Evolutionary conservation across 2,329 filamentous ascomycete genomes (phyloP).

Genomic region (Aspergillus sp.): DNA sequence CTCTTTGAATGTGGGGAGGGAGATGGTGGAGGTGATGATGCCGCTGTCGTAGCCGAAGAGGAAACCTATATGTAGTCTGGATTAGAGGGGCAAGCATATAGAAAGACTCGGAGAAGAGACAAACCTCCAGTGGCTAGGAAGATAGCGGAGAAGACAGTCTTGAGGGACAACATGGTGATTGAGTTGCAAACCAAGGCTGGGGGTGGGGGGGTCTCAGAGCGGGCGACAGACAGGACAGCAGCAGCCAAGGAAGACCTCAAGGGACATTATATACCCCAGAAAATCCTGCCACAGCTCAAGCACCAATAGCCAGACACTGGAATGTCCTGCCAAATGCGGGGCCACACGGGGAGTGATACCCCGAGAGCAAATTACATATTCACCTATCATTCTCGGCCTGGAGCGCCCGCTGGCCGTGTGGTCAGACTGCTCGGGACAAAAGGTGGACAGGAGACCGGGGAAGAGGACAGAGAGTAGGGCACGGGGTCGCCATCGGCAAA

Average conservation of each 20-base stretch:
- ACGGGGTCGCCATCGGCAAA: not conserved
- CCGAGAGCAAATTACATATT: not conserved
- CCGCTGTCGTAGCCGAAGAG: conserved; percentile 50
- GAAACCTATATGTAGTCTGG: not conserved
- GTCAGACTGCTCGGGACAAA: not conserved
- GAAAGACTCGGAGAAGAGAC: not conserved
- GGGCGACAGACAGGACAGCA: not conserved
- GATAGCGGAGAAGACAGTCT: conserved; percentile 11
- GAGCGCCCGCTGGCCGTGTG: not conserved
- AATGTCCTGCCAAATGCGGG: not conserved
- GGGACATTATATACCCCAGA: not conserved
- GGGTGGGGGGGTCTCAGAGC: not conserved
- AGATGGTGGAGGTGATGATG: conserved; percentile 44
- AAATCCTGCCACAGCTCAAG: not conserved
- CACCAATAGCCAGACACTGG: too few species aligned
- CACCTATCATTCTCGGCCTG: not conserved
- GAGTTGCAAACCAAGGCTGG: not conserved
- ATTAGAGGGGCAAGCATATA: not conserved
- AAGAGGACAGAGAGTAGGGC: not conserved
- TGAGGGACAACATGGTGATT: conserved; percentile 2
- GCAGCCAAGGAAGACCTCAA: not conserved
- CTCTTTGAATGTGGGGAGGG: conserved; percentile 37
- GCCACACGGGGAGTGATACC: not conserved
- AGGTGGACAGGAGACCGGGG: not conserved
- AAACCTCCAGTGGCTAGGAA: conserved; percentile 12